These are phyloP conservation scores for Colletotrichum musae DNA, from an alignment of 2,329 filamentous ascomycete genomes.

Conservation along the genomic window DNA sequence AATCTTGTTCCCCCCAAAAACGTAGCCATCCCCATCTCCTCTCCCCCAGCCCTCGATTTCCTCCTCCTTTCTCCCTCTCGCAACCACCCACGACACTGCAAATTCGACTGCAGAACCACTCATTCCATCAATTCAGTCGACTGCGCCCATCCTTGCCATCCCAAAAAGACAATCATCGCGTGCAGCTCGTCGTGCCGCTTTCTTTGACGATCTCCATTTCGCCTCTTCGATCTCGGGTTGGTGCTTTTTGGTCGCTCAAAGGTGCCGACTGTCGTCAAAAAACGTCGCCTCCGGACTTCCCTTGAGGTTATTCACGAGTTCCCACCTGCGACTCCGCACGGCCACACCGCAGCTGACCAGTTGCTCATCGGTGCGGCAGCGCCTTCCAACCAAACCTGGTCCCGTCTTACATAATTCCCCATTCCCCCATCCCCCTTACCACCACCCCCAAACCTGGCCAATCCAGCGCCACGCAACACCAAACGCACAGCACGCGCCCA, in stretches of 20 bases:
- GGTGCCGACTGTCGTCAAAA: slow-evolving; percentile 38
- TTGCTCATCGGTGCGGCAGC: slow-evolving; percentile 34
- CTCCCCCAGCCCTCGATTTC: slow-evolving; percentile 48
- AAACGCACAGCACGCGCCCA: slow-evolving; percentile 33
- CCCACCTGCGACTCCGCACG: slow-evolving; percentile 41
- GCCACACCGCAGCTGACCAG: slow-evolving; percentile 41
- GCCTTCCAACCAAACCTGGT: slow-evolving; percentile 33
- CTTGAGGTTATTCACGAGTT: slow-evolving; percentile 46
- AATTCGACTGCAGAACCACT: slow-evolving; percentile 51
- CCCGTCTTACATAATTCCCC: slow-evolving; percentile 40
- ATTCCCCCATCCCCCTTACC: neutral
- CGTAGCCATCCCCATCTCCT: slow-evolving; percentile 65
- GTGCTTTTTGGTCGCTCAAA: slow-evolving; percentile 43
- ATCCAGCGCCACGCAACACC: slow-evolving; percentile 28
- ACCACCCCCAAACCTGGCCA: slow-evolving; percentile 31
- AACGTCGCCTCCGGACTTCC: slow-evolving; percentile 21
- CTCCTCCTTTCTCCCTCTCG: slow-evolving; percentile 48
- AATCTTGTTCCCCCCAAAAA: slow-evolving; percentile 62
- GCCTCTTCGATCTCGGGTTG: slow-evolving; percentile 43
- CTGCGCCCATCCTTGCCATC: slow-evolving; percentile 49
- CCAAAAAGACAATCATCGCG: slow-evolving; percentile 53
- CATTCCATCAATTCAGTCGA: slow-evolving; percentile 58
- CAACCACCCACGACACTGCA: slow-evolving; percentile 51
- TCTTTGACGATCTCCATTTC: slow-evolving; percentile 45
- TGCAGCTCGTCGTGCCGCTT: slow-evolving; percentile 50